phyloP scores from a whole-genome alignment of 1,284 basidiomycete genomes.

The Leccinum insigne region DNA sequence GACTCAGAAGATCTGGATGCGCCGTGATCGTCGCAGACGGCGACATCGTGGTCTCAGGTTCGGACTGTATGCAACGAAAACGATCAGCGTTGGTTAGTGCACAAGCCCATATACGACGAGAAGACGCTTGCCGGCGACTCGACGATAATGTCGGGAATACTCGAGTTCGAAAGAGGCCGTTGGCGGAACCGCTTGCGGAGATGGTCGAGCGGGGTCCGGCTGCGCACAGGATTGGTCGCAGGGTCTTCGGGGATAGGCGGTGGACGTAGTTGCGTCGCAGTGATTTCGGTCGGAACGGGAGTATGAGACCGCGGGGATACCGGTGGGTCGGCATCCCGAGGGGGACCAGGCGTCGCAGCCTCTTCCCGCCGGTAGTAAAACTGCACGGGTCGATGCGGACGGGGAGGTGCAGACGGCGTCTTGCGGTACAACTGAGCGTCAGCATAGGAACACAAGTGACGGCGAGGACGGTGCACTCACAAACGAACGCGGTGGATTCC shows the following conservation, averaged over 20 bases:
- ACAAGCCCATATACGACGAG: not conserved
- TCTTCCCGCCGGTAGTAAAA: slow-evolving; percentile 23
- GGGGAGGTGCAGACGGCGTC: slow-evolving; percentile 19
- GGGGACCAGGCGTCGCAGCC: slow-evolving; percentile 16
- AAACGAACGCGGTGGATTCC: slow-evolving; percentile 18
- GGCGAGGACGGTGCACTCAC: slow-evolving; percentile 15
- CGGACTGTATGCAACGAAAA: slow-evolving; percentile 23
- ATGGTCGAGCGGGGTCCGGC: slow-evolving; percentile 21
- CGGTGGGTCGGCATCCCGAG: slow-evolving; percentile 11
- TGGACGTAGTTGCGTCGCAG: not conserved
- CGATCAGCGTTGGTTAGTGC: not conserved
- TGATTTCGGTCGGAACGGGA: slow-evolving; percentile 13
- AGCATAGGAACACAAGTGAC: not conserved
- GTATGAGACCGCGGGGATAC: slow-evolving; percentile 13
- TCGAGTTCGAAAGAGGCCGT: slow-evolving; percentile 29
- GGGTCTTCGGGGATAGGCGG: slow-evolving; percentile 6
- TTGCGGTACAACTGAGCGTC: slow-evolving; percentile 9
- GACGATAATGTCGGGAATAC: slow-evolving; percentile 36
- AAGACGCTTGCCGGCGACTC: slow-evolving; percentile 33
- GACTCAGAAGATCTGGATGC: slow-evolving; percentile 30
- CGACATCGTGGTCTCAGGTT: slow-evolving; percentile 26
- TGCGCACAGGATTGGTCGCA: not conserved
- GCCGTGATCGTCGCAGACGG: slow-evolving; percentile 13
- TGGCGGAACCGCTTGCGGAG: slow-evolving; percentile 30
- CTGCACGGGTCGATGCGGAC: slow-evolving; percentile 12